A percentile compares a stretch with the other conserved stretches of the same genome.
phyloP scores from a whole-genome alignment of 106 monocot genomes.

The Allium cepa region DNA sequence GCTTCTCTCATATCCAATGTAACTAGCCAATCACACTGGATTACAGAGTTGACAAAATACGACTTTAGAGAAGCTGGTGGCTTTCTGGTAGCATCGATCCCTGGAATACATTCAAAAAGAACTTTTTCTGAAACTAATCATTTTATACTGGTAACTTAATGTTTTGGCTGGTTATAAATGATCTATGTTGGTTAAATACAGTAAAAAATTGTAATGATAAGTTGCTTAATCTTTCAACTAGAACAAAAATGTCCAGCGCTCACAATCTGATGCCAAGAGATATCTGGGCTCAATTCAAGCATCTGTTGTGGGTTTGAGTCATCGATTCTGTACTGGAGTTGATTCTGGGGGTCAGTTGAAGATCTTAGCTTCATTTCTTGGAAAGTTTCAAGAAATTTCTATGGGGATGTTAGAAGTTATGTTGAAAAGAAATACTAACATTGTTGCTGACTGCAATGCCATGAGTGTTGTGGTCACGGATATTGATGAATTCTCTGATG shows the following conservation, averaged over 20 bases:
- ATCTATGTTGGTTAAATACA: neutral
- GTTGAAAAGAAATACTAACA: slow-evolving; percentile 54
- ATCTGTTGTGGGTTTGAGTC: slow-evolving; percentile 70
- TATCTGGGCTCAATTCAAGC: slow-evolving; percentile 57
- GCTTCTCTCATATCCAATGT: slow-evolving; percentile 68
- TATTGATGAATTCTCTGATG: slow-evolving; percentile 28
- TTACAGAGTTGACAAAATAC: slow-evolving; percentile 55
- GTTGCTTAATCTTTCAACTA: slow-evolving; percentile 1
- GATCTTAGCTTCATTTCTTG: slow-evolving; percentile 39
- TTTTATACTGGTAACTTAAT: slow-evolving; percentile 42
- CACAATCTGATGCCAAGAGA: slow-evolving; percentile 11
- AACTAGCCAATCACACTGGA: slow-evolving; percentile 75
- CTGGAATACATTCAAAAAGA: slow-evolving; percentile 45
- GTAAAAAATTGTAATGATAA: neutral
- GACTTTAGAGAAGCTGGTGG: slow-evolving; percentile 47
- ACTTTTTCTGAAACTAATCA: slow-evolving; percentile 18
- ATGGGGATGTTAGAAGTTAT: slow-evolving; percentile 52
- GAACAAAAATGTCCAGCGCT: slow-evolving; percentile 23
- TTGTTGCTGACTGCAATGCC: slow-evolving; percentile 84
- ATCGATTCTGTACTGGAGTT: slow-evolving; percentile 40
- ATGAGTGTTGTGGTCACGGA: slow-evolving; percentile 57
- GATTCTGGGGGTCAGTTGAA: slow-evolving; percentile 59
- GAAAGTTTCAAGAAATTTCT: slow-evolving; percentile 32
- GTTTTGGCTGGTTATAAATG: neutral
- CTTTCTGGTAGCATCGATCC: slow-evolving; percentile 68